Evolutionary conservation across 1,139 yeast species (phyloP), one percentile per base, ranked within the genome.

Genomic region (Debaryomycetaceae sp.): DNA sequence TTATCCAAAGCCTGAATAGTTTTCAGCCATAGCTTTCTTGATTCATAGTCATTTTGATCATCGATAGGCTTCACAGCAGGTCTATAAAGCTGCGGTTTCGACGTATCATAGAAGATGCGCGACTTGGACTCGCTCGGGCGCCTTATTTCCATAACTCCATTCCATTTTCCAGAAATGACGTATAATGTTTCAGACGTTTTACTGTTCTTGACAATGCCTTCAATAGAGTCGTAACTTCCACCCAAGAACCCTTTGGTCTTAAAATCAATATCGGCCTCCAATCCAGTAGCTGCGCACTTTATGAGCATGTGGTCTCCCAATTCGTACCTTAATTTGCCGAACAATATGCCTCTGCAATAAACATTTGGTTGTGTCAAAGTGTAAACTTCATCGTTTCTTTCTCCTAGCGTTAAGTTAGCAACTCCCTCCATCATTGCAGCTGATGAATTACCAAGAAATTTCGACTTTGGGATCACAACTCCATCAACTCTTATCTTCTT

Each of bases 391-490:
- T 75, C 75, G 20, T 58, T 56, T n/a, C 71, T 60, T 42, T 84
- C 80, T 26, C 82, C 70, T 37, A 91, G 73, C 25, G 84, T 76
- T 13, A 91, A 62, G 35, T 74, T 78, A 1, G 85, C 93, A 41
- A 73, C 56, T 13, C 98, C 98, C 45, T 89, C 96, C 98, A 91
- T 91, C 52, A 91, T 77, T 3, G 96, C 95, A 12, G 97, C 98
- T 0, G 96, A 89, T 0, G 96, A 86, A 52, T 89, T 91, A 18
- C 98, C 98, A 37, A 91, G 65, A 48, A 91, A 93, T 49, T 76
- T 76, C 1, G 96, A 88, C 48, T 75, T 80, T 11, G 98, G 98
- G 29, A 86, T 69, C 21, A 89, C 76, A 3, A 83, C 72, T 24
- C 98, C 98, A 51, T 91, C 98, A 11, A 83, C 88, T 43, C 91